phyloP scores from a whole-genome alignment of 768 basidiomycete species.

The Phanerodontia chrysosporium region DNA sequence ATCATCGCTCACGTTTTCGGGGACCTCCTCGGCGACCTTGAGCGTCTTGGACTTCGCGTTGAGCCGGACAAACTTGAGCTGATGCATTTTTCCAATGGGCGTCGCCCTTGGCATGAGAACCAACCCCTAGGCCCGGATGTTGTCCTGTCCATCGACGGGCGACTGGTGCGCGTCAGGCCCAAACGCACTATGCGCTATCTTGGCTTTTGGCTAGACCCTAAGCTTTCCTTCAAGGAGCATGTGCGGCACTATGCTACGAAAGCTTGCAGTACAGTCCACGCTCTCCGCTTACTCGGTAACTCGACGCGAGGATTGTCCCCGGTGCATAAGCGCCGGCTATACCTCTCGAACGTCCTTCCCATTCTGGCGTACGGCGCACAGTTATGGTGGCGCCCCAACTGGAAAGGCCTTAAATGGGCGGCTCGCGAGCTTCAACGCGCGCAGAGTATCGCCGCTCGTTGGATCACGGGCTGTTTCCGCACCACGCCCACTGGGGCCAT shows the following conservation, averaged over 20 bases:
- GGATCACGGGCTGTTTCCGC: slow-evolving; percentile 18
- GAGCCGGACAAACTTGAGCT: slow-evolving; percentile 14
- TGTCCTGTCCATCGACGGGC: background rate
- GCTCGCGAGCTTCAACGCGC: slow-evolving; percentile 8
- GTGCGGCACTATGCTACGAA: slow-evolving; percentile 10
- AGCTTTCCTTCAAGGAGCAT: slow-evolving; percentile 10
- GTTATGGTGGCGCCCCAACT: slow-evolving; percentile 17
- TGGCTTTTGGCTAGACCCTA: slow-evolving; percentile 14
- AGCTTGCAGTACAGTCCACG: slow-evolving; percentile 9
- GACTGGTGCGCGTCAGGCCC: background rate
- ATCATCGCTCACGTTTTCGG: background rate
- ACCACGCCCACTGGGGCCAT: slow-evolving; percentile 17
- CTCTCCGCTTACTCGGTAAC: slow-evolving; percentile 16
- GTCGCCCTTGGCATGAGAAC: background rate
- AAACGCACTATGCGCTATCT: slow-evolving; percentile 10
- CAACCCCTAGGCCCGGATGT: background rate
- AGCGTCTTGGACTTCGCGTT: slow-evolving; percentile 1
- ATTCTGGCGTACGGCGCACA: slow-evolving; percentile 17
- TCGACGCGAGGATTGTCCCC: slow-evolving; percentile 15
- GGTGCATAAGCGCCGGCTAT: slow-evolving; percentile 12
- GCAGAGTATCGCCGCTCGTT: slow-evolving; percentile 12
- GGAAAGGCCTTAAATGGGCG: slow-evolving; percentile 8
- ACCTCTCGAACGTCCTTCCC: slow-evolving; percentile 15
- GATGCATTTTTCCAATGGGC: slow-evolving; percentile 8
- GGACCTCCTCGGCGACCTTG: background rate